These are phyloP conservation scores for Podaxis pistillaris DNA, from an alignment of 768 basidiomycete species.

Conservation along the genomic window DNA sequence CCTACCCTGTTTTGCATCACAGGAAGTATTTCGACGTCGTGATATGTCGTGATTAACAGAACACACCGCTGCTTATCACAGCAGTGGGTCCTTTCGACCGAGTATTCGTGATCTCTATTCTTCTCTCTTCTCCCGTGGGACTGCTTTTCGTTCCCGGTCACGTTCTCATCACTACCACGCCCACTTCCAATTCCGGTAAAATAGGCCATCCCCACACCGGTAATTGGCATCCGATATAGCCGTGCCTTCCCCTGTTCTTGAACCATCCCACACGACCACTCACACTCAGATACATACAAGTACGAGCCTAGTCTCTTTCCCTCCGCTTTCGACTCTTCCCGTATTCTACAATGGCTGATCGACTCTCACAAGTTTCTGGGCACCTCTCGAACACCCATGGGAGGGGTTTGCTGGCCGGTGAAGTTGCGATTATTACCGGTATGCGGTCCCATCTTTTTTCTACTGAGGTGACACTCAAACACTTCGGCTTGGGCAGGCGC, in stretches of 20 bases:
- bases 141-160: no score
- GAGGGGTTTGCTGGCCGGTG: slow-evolving; percentile 65
- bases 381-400: slow-evolving; percentile 57
- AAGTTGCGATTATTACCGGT: slow-evolving; percentile 89
- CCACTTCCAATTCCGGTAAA: not conserved
- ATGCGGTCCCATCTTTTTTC: slow-evolving; percentile 21
- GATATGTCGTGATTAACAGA: no score
- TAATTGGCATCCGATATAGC: slow-evolving; percentile 2
- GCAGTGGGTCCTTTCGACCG: no score
- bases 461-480: not conserved
- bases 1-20: no score
- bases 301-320: not conserved
- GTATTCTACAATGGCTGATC: slow-evolving; percentile 41
- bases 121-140: no score
- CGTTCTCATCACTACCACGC: not conserved
- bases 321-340: not conserved
- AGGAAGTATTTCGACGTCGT: no score
- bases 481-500: slow-evolving; percentile 46
- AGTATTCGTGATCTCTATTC: no score
- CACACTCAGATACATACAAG: not conserved
- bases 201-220: not conserved
- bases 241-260: not conserved
- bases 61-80: no score
- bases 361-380: slow-evolving; percentile 68
- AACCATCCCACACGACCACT: not conserved